A percentile compares a stretch with the other conserved stretches of the same genome.
phyloP scores from a whole-genome alignment of 768 basidiomycete genomes.

The Tulasnella sp. region DNA sequence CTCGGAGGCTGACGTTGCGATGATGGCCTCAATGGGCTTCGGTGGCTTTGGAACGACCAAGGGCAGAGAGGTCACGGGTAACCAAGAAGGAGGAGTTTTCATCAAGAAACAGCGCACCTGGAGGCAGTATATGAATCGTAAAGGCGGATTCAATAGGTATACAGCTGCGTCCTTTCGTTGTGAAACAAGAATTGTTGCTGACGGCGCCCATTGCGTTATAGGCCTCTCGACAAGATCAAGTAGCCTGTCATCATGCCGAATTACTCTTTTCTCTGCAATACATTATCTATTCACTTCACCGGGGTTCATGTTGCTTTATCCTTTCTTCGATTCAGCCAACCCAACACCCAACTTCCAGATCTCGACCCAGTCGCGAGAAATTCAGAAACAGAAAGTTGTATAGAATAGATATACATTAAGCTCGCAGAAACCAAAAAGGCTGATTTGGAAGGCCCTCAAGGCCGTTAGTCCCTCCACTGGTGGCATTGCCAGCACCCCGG shows the following conservation, averaged over 20 bases:
- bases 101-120: constrained; percentile 83
- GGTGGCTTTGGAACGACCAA: constrained; percentile 83
- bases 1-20: constrained; percentile 65
- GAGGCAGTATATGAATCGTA: constrained; percentile 99
- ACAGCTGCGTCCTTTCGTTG: constrained; percentile 19
- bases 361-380: too few species aligned
- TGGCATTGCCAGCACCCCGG: constrained; percentile 12
- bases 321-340: not conserved
- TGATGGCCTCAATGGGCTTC: constrained; percentile 90
- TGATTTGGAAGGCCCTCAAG: not conserved
- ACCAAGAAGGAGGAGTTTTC: constrained; percentile 61
- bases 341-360: too few species aligned
- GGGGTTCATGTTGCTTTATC: not conserved
- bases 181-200: not conserved
- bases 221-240: constrained; percentile 94
- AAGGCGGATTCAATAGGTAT: constrained; percentile 75
- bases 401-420: not conserved
- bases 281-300: not conserved
- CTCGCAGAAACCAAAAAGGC: not conserved
- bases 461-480: constrained; percentile 1
- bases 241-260: constrained; percentile 31
- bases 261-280: not conserved
- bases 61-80: constrained; percentile 72
- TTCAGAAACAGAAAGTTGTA: not conserved
- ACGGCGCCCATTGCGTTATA: constrained; percentile 33